Evolutionary conservation across 495 filamentous ascomycete genomes (phyloP).

Genomic region (Hyaloscypha finlandica): DNA sequence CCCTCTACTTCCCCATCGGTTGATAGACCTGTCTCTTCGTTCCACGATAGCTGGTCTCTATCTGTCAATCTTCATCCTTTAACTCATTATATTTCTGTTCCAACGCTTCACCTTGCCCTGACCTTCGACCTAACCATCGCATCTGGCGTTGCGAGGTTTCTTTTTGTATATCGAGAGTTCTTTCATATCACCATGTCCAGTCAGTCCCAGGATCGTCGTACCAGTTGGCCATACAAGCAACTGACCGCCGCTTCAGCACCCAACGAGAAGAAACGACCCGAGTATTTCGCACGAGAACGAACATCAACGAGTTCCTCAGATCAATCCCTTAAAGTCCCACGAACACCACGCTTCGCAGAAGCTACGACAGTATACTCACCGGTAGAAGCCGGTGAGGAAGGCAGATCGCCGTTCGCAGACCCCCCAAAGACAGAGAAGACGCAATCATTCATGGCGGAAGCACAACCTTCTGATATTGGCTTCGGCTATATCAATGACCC

Average conservation of each 20-base stretch:
- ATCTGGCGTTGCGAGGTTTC: not conserved
- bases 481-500: conserved; percentile 77
- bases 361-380: conserved; percentile 85
- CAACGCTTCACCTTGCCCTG: not conserved
- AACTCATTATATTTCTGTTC: not conserved
- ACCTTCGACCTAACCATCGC: not conserved
- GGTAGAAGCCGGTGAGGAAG: conserved; percentile 54
- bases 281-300: conserved; percentile 41
- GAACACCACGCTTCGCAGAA: conserved; percentile 86
- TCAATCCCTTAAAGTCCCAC: conserved; percentile 59
- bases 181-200: conserved; percentile 28
- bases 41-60: conserved; percentile 10
- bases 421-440: conserved; percentile 40
- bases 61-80: conserved; percentile 7
- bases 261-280: conserved; percentile 53
- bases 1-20: conserved; percentile 35
- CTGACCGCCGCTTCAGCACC: conserved; percentile 27
- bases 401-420: conserved; percentile 66
- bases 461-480: conserved; percentile 78
- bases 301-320: conserved; percentile 16
- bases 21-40: conserved; percentile 25
- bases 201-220: conserved; percentile 21
- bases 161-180: conserved; percentile 5
- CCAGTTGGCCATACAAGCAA: conserved; percentile 24
- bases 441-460: conserved; percentile 55